Base-by-base conservation (phyloP, 2,329 filamentous ascomycete genomes). In the Colletotrichum liaoningense region DNA sequence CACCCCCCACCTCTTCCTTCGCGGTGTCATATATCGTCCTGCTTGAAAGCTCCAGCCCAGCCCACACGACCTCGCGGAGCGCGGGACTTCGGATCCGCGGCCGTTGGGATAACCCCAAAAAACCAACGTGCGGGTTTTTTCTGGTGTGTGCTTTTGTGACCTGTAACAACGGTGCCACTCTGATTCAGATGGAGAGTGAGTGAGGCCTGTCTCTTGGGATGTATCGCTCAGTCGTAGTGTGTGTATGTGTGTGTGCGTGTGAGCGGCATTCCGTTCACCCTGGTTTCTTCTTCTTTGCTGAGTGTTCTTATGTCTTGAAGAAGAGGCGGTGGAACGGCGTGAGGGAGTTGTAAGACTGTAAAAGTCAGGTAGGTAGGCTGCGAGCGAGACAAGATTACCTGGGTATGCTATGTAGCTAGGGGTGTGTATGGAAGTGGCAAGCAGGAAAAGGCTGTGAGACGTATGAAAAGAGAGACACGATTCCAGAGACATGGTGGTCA, bases 31-130 rank as follows among this genome's bases (percentile, higher is more conserved):
- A 55, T 67, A 24, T 38, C 63, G 11, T 42, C 46, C 46, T 46
- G 9, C 33, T 49, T 11, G 42, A 11, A n/a, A 49, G 19, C 16
- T 9, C 38, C 42, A 49, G 42, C 42, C 38, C 42, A 49, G 42
- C 42, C 42, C 42, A 49, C 42, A 19, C 19, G 19, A 8, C 16
- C 42, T 49, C 42, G 42, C 42, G 42, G 46, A 58, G 46, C 67
- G 67, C 55, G 60, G 60, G 28, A 60, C 55, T 28, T 64, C 60
- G 49, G 70, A 62, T 62, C 55, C 42, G 60, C 67, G 42, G 60
- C 70, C 70, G 70, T 73, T 70, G 60, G 42, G 42, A 49, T 33
- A 42, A 58, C 60, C 24, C 46, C 55, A 49, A 35, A 49, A 42
- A 38, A 16, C 67, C 60, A 55, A 49, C 26, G 59, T 62, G 60